These are phyloP conservation scores for Fusarium austroafricanum DNA, from an alignment of 2,329 filamentous ascomycete genomes.

Conservation along the genomic window DNA sequence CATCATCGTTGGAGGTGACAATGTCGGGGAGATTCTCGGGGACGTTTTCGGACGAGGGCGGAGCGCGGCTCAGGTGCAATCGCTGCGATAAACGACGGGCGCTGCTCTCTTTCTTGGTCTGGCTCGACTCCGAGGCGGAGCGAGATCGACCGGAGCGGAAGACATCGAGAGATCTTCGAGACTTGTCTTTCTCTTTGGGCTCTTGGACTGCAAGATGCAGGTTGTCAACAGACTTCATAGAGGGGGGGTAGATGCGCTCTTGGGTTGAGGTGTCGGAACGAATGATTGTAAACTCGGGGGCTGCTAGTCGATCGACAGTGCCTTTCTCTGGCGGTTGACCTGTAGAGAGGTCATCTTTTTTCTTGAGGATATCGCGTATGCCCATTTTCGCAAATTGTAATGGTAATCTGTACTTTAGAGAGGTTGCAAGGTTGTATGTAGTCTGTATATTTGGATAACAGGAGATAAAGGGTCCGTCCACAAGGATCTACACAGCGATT, in stretches of 20 bases:
- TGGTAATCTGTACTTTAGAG: background rate
- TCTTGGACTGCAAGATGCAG: constrained; percentile 50
- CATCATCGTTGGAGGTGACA: constrained; percentile 60
- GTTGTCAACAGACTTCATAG: constrained; percentile 44
- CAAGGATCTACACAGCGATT: constrained; percentile 25
- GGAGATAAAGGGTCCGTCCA: constrained; percentile 25
- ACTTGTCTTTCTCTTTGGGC: constrained; percentile 47
- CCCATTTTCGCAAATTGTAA: constrained; percentile 54
- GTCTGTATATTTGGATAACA: constrained; percentile 10
- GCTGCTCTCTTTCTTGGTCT: constrained; percentile 50
- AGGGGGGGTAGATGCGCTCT: constrained; percentile 80
- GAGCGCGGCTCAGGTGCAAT: constrained; percentile 72
- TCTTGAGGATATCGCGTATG: constrained; percentile 65
- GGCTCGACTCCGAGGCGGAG: constrained; percentile 59
- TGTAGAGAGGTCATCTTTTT: constrained; percentile 61
- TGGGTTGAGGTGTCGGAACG: constrained; percentile 84
- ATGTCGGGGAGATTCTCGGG: constrained; percentile 85
- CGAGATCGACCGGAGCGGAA: constrained; percentile 60
- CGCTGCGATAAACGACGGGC: constrained; percentile 72
- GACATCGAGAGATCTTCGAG: constrained; percentile 60
- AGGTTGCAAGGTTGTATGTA: constrained; percentile 1
- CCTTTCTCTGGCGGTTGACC: constrained; percentile 52
- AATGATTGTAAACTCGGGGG: constrained; percentile 83
- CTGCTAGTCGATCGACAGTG: constrained; percentile 52
- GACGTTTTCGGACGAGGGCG: constrained; percentile 76